Base-by-base conservation (phyloP, 352 stramenopile genomes). In the Saprolegnia diclina region DNA sequence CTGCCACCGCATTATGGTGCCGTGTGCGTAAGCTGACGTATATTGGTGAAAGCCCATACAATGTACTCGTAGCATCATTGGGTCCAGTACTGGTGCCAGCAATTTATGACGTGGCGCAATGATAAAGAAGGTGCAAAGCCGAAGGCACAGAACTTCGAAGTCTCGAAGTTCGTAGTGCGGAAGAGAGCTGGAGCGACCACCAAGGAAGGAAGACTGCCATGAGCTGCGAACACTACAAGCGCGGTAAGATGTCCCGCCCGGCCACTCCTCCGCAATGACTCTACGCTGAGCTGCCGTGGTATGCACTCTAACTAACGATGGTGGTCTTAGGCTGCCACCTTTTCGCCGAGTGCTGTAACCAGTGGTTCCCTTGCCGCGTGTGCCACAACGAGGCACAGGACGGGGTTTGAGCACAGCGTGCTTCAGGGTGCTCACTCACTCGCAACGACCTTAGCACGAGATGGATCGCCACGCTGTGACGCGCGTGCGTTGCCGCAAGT, bases 381-480 rank as follows among this genome's bases (percentile, higher is more conserved):
- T 93, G 85, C 65, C 85, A 93, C 72, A 78, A 90, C 50, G 76
- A 76, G 24, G 63, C 76, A 50, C 77, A 83, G 63, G 64, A 77
- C 22, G 71, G 54, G 19, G 56, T 64, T 13, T 21, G 35, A 18
- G 7, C 14, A 21, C 1, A 21, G 26, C 26, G 7, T 1, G 26
- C 21, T 40, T 1, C 11, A 13, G 19, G 53, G 21, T 42, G 26
- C 14, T 6, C 26, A 40, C 18, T 42, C 22, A 21, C 13, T 61
- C 7, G 16, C 4, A 61, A 48, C 32, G n/a, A 19, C 1, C 50
- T 9, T 66, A 66, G 67, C 85, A 93, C 61, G 73, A 79, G 57
- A 90, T 93, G 71, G 83, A 93, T 74, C 85, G 85, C 64, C 85
- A 90, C 65, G 82, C 81, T 42, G 89, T 93, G 40, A 78, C 73